These are phyloP conservation scores for Penicillium janthinellum DNA, from an alignment of 2,329 filamentous ascomycete species.

Conservation along the genomic window DNA sequence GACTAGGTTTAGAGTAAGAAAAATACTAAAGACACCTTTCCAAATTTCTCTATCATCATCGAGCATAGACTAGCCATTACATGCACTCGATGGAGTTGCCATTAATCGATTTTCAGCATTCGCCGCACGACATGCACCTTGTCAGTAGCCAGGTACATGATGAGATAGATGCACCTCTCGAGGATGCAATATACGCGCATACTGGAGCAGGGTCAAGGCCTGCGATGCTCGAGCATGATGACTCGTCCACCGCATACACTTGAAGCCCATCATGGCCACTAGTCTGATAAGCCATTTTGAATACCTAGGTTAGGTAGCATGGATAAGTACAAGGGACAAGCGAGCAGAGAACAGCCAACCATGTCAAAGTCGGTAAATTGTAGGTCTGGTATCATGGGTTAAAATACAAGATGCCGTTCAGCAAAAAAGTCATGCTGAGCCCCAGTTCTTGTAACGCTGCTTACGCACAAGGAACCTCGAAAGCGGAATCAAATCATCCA, in stretches of 20 bases:
- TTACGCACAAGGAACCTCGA: constrained; percentile 16
- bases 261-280: not conserved
- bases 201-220: too few species aligned
- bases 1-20: too few species aligned
- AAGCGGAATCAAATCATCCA: constrained; percentile 20
- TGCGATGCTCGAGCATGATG: too few species aligned
- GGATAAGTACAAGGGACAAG: not conserved
- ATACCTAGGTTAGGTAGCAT: not conserved
- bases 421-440: constrained; percentile 19
- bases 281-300: too few species aligned
- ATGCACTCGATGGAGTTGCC: too few species aligned
- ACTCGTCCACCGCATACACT: too few species aligned
- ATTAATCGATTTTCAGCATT: not conserved
- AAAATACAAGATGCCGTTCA: constrained; percentile 26
- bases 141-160: not conserved
- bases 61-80: too few species aligned
- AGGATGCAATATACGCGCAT: too few species aligned
- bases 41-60: too few species aligned
- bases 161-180: not conserved
- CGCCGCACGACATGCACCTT: not conserved
- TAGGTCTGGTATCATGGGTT: constrained; percentile 35
- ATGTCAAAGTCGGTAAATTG: constrained; percentile 13
- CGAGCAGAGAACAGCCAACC: not conserved
- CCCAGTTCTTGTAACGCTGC: constrained; percentile 17
- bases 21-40: too few species aligned